Conservation (phyloP, 352 stramenopile species). For the Phytopythium mirpurense region DNA sequence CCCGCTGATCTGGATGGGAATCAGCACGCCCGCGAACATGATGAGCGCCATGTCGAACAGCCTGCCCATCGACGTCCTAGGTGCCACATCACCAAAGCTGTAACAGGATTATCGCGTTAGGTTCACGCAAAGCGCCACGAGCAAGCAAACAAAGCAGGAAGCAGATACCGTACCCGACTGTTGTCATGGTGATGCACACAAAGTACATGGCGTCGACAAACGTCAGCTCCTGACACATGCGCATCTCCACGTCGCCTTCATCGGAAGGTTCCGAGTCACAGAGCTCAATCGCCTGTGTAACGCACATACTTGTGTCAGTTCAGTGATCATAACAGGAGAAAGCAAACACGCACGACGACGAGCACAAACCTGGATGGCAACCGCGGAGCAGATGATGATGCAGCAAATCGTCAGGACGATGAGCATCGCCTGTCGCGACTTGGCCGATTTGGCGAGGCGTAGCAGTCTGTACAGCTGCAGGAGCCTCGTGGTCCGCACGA, state of each 20-base stretch:
- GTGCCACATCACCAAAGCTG: conserved; percentile 72
- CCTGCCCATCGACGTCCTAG: conserved; percentile 56
- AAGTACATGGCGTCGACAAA: conserved; percentile 83
- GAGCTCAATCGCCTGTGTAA: conserved; percentile 50
- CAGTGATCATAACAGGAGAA: too few relatives aligned
- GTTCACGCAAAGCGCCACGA: too few relatives aligned
- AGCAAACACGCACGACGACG: too few relatives aligned
- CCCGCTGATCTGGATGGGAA: conserved; percentile 61
- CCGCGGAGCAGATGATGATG: conserved; percentile 59
- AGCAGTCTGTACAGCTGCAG: conserved; percentile 63
- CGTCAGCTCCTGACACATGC: conserved; percentile 59
- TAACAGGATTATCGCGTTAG: too few relatives aligned
- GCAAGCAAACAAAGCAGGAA: background rate
- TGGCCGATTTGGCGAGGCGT: conserved; percentile 49
- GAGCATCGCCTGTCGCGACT: conserved; percentile 41
- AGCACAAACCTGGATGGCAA: conserved; percentile 44
- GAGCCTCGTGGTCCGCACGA: conserved; percentile 50
- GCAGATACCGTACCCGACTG: conserved; percentile 45
- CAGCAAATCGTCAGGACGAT: conserved; percentile 48
- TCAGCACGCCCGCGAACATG: conserved; percentile 59
- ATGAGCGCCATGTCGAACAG: conserved; percentile 67
- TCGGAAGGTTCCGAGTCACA: conserved; percentile 28
- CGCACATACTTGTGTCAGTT: too few relatives aligned
- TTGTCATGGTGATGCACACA: conserved; percentile 81
- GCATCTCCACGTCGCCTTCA: conserved; percentile 2